Percentiles rank a stretch among this genome's conserved stretches.
Conservation (phyloP, 148 eudicot species). For the Chenopodium album region DNA sequence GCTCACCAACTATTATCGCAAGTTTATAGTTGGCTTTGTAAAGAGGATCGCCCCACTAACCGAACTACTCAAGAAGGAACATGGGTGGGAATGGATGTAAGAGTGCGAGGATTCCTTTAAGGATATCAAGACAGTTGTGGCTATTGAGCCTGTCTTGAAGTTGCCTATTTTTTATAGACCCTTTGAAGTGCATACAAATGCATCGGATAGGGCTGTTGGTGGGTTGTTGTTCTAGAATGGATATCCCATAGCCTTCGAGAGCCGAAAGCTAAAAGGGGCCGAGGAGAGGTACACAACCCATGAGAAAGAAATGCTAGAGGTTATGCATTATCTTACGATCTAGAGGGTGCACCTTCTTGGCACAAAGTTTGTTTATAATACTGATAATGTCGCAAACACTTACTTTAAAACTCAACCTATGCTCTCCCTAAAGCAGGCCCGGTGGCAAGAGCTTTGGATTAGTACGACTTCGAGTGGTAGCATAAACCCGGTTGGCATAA, state of each 20-base stretch:
- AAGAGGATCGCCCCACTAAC: not conserved
- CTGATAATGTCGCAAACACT: not conserved
- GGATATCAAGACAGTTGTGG: not conserved
- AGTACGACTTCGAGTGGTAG: not conserved
- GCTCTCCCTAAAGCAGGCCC: too few relatives aligned
- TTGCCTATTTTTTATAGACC: not conserved
- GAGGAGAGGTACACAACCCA: not conserved
- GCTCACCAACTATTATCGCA: not conserved
- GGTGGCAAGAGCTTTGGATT: not conserved
- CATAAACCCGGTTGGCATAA: not conserved
- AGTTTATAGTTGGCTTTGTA: not conserved
- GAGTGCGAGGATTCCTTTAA: not conserved
- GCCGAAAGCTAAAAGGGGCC: not conserved
- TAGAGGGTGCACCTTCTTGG: not conserved
- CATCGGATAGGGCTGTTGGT: not conserved
- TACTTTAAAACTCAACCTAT: too few relatives aligned
- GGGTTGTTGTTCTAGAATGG: not conserved
- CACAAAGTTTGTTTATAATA: not conserved
- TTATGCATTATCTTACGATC: not conserved
- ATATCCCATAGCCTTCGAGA: not conserved
- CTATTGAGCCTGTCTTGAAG: not conserved
- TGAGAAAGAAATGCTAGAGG: not conserved
- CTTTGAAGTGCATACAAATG: not conserved
- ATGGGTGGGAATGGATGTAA: not conserved
- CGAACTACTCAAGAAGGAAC: not conserved